Evolutionary conservation across 2,329 filamentous ascomycete genomes (phyloP), one percentile per base, ranked within the genome.

Genomic region (Aurifilum marmelostoma): DNA sequence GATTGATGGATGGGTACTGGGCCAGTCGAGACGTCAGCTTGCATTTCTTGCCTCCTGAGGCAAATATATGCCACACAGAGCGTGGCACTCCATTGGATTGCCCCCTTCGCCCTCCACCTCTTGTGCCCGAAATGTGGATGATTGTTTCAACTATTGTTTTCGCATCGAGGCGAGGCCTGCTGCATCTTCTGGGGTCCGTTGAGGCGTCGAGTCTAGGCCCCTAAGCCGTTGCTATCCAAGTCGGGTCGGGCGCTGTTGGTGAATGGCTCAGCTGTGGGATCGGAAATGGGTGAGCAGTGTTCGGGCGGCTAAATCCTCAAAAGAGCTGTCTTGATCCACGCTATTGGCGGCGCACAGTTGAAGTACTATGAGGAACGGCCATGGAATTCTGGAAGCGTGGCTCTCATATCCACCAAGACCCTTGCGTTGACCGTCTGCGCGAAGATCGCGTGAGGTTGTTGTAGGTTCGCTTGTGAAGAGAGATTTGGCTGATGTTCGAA

Each of bases 11-110:
- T 34, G 18, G 6, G 27, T 27, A 7, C 52, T 18, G 52, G 62
- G 18, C 43, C 27, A 41, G 37, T 63, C 61, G 43, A 60, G 24
- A 54, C 47, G 59, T 37, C 43, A 56, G 59, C 54, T 21, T 67
- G 68, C 65, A 70, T 67, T 63, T 43, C 60, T 64, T 67, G 68
- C 60, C 68, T 58, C 59, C 34, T 54, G 56, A 29, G 39, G 41
- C 56, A 24, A 29, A 58, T 52, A 24, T 24, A 58, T 59, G 62
- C 47, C 59, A 37, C 62, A 65, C 56, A 21, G 56, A 50, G 47
- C 63, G 62, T 27, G 37, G n/a, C 62, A 27, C 41, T n/a, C 50
- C 27, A 65, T 65, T 70, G 54, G 65, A n/a, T n/a, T 2, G 1
- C 7, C 21, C 1, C 43, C 21, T 8, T n/a, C 6, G 1, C 7